Evolutionary conservation across 495 filamentous ascomycete genomes (phyloP).

Genomic region (Xylaria venustula): DNA sequence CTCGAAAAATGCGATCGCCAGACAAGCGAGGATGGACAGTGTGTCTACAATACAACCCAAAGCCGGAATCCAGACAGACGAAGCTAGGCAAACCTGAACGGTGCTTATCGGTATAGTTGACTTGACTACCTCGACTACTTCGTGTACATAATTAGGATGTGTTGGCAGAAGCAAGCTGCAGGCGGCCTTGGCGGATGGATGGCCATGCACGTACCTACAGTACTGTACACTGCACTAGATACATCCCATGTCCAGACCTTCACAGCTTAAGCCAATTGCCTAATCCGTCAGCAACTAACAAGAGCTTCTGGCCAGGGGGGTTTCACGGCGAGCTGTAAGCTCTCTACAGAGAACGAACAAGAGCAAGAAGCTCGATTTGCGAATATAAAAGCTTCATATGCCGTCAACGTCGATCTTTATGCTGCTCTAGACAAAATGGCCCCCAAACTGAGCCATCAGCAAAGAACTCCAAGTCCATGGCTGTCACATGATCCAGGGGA

Average conservation of each 20-base stretch:
- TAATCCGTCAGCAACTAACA: slow-evolving; percentile 12
- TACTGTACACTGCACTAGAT: background rate
- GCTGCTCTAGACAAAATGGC: slow-evolving; percentile 21
- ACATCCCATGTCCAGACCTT: slow-evolving; percentile 6
- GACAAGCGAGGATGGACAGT: slow-evolving; percentile 3
- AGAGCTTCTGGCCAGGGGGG: background rate
- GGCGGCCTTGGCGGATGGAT: slow-evolving; percentile 16
- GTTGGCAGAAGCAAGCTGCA: slow-evolving; percentile 16
- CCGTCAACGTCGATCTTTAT: slow-evolving; percentile 14
- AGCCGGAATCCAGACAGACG: background rate
- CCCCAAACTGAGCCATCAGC: slow-evolving; percentile 15
- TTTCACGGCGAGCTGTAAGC: slow-evolving; percentile 5
- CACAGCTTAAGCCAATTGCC: slow-evolving; percentile 12
- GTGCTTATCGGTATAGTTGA: slow-evolving; percentile 9
- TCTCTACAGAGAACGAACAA: background rate
- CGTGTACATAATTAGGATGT: slow-evolving; percentile 6
- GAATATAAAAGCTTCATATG: slow-evolving; percentile 15
- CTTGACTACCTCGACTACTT: background rate
- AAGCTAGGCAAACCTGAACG: background rate
- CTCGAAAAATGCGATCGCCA: slow-evolving; percentile 3
- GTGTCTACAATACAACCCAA: slow-evolving; percentile 14
- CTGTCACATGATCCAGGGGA: slow-evolving; percentile 33
- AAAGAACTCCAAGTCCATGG: slow-evolving; percentile 13
- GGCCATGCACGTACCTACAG: slow-evolving; percentile 7
- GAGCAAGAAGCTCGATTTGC: background rate